These are phyloP conservation scores for Ogataea ganodermae DNA, from an alignment of 805 yeast species.

Conservation along the genomic window DNA sequence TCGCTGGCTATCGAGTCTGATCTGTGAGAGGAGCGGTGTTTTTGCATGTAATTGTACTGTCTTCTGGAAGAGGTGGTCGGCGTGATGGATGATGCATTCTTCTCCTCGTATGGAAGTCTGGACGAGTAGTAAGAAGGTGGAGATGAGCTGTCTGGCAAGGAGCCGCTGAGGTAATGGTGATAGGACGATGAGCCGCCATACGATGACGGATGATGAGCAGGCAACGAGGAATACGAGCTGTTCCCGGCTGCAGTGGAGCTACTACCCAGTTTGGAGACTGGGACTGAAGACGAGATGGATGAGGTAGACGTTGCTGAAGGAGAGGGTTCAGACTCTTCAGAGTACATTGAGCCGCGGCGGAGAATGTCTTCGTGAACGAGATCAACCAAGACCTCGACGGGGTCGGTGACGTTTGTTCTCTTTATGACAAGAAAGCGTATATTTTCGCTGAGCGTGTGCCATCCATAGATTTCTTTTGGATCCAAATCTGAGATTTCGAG, in stretches of 20 bases:
- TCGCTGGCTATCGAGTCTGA: slow-evolving; percentile 16
- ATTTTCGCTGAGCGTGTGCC: slow-evolving; percentile 58
- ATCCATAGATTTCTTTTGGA: slow-evolving; percentile 66
- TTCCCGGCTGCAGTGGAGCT: not conserved
- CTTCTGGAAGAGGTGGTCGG: slow-evolving; percentile 27
- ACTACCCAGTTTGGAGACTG: slow-evolving; percentile 21
- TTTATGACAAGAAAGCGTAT: slow-evolving; percentile 56
- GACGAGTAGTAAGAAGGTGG: slow-evolving; percentile 22
- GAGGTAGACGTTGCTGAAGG: slow-evolving; percentile 20
- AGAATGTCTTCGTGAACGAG: slow-evolving; percentile 53
- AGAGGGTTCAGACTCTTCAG: slow-evolving; percentile 24
- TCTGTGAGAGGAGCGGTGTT: slow-evolving; percentile 18
- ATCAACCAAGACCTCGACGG: slow-evolving; percentile 52
- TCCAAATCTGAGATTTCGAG: slow-evolving; percentile 61
- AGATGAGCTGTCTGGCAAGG: slow-evolving; percentile 28
- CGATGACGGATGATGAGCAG: slow-evolving; percentile 19
- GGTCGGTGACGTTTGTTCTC: slow-evolving; percentile 50
- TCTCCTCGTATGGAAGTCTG: slow-evolving; percentile 20
- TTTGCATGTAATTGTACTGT: slow-evolving; percentile 29
- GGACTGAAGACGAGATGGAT: slow-evolving; percentile 25
- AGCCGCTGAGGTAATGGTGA: slow-evolving; percentile 30
- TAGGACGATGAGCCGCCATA: slow-evolving; percentile 23
- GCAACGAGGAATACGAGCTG: slow-evolving; percentile 24
- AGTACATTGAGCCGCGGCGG: slow-evolving; percentile 31
- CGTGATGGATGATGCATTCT: not conserved